These are phyloP conservation scores for Penicillium odoratum DNA, from an alignment of 495 filamentous ascomycete species.

Conservation along the genomic window DNA sequence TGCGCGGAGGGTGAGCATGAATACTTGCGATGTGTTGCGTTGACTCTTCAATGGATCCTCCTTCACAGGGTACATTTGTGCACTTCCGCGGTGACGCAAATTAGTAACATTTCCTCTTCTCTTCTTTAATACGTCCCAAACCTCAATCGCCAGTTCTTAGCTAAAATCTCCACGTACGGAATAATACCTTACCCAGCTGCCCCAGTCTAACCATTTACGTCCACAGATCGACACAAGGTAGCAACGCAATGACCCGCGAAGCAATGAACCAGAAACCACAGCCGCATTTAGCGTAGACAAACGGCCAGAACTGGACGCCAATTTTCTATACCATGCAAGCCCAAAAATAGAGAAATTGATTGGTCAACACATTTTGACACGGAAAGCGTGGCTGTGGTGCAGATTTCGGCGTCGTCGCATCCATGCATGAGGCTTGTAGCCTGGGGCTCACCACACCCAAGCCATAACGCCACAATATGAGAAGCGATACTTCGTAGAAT, in stretches of 20 bases:
- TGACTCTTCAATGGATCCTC: too few relatives aligned
- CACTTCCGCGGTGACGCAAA: too few relatives aligned
- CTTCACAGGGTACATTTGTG: too few relatives aligned
- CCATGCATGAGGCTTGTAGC: conserved; percentile 18
- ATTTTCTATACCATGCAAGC: too few relatives aligned
- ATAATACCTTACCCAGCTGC: conserved; percentile 15
- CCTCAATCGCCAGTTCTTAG: too few relatives aligned
- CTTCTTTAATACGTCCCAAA: too few relatives aligned
- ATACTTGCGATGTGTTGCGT: too few relatives aligned
- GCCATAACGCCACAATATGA: too few relatives aligned
- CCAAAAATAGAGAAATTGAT: too few relatives aligned
- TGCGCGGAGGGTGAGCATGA: too few relatives aligned
- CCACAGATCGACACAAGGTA: conserved; percentile 30
- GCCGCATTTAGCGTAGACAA: conserved; percentile 9
- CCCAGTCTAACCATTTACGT: conserved; percentile 27
- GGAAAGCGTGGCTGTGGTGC: conserved; percentile 33
- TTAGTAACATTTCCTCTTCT: too few relatives aligned
- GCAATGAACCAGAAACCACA: conserved; percentile 15
- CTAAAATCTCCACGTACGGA: conserved; percentile 13
- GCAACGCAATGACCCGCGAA: conserved; percentile 26
- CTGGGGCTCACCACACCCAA: not conserved
- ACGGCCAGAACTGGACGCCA: not conserved
- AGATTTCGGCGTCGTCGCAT: conserved; percentile 27
- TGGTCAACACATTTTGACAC: conserved; percentile 22
- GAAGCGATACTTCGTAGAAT: too few relatives aligned